These are phyloP conservation scores for Calocybe gangraenosa DNA, from an alignment of 768 basidiomycete genomes.

Conservation along the genomic window DNA sequence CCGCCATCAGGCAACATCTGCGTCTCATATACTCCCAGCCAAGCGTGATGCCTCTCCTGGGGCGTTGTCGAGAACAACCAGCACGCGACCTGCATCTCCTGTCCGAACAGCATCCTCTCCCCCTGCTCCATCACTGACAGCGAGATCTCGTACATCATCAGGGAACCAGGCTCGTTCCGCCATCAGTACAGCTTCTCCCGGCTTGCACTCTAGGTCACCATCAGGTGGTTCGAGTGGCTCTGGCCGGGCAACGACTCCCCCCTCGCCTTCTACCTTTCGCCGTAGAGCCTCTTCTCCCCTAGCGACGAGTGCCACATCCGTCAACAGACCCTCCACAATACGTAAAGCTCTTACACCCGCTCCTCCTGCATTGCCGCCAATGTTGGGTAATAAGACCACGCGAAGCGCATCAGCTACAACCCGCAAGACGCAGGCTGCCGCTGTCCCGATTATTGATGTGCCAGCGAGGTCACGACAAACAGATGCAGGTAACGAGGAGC, in stretches of 20 bases:
- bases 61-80: constrained; percentile 31
- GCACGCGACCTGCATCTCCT: constrained; percentile 44
- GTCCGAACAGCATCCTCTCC: constrained; percentile 44
- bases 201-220: constrained; percentile 35
- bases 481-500: constrained; percentile 41
- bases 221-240: constrained; percentile 34
- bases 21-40: constrained; percentile 51
- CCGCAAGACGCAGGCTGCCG: constrained; percentile 16
- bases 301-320: constrained; percentile 24
- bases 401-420: constrained; percentile 18
- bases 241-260: constrained; percentile 35
- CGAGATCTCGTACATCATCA: constrained; percentile 26
- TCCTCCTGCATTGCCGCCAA: constrained; percentile 34
- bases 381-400: constrained; percentile 24
- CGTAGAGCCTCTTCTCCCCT: constrained; percentile 51
- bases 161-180: constrained; percentile 40
- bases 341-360: constrained; percentile 35
- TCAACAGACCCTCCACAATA: constrained; percentile 28
- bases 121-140: constrained; percentile 38
- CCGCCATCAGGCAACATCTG: constrained; percentile 78
- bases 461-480: constrained; percentile 41
- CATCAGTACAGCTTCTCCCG: constrained; percentile 27
- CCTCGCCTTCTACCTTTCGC: constrained; percentile 34
- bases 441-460: constrained; percentile 33
- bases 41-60: constrained; percentile 41